Base-by-base conservation (phyloP, 1,139 yeast genomes). In the Yamadazyma triangularis region DNA sequence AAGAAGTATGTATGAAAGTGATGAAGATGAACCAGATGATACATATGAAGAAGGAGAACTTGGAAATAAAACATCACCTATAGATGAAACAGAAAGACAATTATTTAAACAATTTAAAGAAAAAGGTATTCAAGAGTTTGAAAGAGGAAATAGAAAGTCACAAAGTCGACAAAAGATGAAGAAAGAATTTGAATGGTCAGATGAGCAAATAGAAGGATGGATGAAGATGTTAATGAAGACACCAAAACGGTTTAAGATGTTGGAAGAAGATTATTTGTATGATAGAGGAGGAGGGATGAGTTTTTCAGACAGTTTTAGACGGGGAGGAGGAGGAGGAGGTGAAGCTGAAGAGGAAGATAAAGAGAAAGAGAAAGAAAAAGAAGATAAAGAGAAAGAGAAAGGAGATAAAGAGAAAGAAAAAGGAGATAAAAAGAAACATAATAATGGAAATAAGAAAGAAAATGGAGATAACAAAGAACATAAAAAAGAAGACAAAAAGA, bases 171-270 rank as follows among this genome's bases (percentile, higher is more conserved):
- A 60, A 18, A 72, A 68, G 14, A 57, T 87, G 47, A 75, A 70
- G 42, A 49, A 54, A 11, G 59, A 61, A 23, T 73, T 80, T 0
- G 64, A 64, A 1, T 85, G 95, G 95, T 66, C 88, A 0, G 91
- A 88, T 52, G 96, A 86, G 49, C 95, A 87, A 52, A 75, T 89
- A 27, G 96, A 89, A 61, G 95, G 95, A 0, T 89, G 96, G 96
- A 81, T 83, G 2, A 61, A 83, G 37, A 82, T 84, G 81, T 53
- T 88, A 21, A 69, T 73, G 29, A 74, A 73, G 42, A 74, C 79
- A 27, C 88, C 93, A 1, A 60, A 68, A 31, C 62, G 84, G 36
- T 79, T 70, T 39, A 70, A 70, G 40, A 38, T 74, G 5, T 51
- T 84, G 34, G 94, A 84, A 45, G 84, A 79, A 33, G 71, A 72